Base-by-base conservation (phyloP, 805 yeast species). In the Nakazawaea laoshanensis region DNA sequence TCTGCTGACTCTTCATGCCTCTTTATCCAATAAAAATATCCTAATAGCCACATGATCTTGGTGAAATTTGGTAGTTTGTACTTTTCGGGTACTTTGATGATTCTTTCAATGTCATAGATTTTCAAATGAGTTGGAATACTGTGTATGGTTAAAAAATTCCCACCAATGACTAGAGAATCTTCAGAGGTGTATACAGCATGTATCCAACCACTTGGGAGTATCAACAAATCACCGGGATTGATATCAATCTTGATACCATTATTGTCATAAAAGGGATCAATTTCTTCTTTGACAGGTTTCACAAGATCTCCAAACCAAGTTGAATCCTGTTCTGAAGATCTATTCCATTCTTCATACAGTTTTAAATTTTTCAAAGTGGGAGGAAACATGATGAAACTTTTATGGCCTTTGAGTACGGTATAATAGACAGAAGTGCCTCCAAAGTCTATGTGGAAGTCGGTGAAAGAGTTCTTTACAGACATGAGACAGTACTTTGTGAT, bases 341-440 rank as follows among this genome's bases (percentile, higher is more conserved):
- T 55, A 47, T 94, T 78, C 96, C 96, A 87, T 22, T 65, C 53
- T 23, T 68, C 67, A 48, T 85, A 87, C 21, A 68, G 62, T 11
- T 59, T 49, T 32, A 86, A 60, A 45, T 86, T 87, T 10, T 52
- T 43, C 2, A 57, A 50, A 0, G 94, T 74, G 3, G 95, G 95
- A 0, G 94, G 95, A 44, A 67, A 74, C 67, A 87, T 70, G 29
- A 86, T 52, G 47, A 87, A 87, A 20, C 74, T 67, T 47, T 87
- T 87, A 3, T 58, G 45, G 1, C 96, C 96, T n/a, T 66, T 58
- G 11, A 87, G 55, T 3, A 87, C 75, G 2, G 89, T 84, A 53
- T 87, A 87, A 50, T 84, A 87, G 4, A 87, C 96, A 1, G 92
- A 81, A 0, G 95, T 83, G 0, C 95, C 96, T 2, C 94, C 92